Evolutionary conservation across 495 filamentous ascomycete species (phyloP).

Genomic region (Glarea lozoyensis): DNA sequence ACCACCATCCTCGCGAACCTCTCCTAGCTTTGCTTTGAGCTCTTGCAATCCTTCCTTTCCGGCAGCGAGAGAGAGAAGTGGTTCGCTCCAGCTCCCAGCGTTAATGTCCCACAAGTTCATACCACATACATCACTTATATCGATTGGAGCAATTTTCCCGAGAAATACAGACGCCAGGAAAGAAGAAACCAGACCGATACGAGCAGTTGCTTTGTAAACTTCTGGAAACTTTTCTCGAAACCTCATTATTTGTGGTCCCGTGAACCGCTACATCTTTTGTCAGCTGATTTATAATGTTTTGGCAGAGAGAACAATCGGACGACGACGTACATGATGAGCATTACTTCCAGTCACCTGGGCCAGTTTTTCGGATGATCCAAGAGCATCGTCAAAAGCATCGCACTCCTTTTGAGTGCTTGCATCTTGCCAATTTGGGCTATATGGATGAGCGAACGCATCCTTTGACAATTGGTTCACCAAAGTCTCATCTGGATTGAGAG

Average conservation of each 20-base stretch:
- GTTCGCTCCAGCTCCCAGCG: constrained; percentile 59
- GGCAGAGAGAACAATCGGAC: not conserved
- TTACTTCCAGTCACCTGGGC: constrained; percentile 79
- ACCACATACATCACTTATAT: constrained; percentile 91
- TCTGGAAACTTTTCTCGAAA: constrained; percentile 72
- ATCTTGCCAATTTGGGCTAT: constrained; percentile 96
- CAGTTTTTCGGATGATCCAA: constrained; percentile 57
- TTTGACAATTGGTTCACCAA: constrained; percentile 60
- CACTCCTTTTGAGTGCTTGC: constrained; percentile 87
- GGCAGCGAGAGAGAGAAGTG: constrained; percentile 67
- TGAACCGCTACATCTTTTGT: constrained; percentile 68
- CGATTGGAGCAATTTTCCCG: constrained; percentile 75
- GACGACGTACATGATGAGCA: constrained; percentile 76
- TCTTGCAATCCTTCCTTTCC: constrained; percentile 57
- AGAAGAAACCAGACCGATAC: constrained; percentile 89
- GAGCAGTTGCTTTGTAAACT: constrained; percentile 67
- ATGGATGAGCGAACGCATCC: constrained; percentile 73
- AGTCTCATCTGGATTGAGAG: constrained; percentile 46
- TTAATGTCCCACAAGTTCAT: constrained; percentile 96
- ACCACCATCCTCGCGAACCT: constrained; percentile 72
- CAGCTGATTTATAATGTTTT: constrained; percentile 3
- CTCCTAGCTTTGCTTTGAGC: constrained; percentile 70
- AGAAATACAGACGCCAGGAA: constrained; percentile 91
- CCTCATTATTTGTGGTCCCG: constrained; percentile 90
- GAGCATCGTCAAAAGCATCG: constrained; percentile 67